Evolutionary conservation across 2,329 filamentous ascomycete genomes (phyloP), one percentile per base, ranked within the genome.

Genomic region (Pseudocercospora pini-densiflorae): DNA sequence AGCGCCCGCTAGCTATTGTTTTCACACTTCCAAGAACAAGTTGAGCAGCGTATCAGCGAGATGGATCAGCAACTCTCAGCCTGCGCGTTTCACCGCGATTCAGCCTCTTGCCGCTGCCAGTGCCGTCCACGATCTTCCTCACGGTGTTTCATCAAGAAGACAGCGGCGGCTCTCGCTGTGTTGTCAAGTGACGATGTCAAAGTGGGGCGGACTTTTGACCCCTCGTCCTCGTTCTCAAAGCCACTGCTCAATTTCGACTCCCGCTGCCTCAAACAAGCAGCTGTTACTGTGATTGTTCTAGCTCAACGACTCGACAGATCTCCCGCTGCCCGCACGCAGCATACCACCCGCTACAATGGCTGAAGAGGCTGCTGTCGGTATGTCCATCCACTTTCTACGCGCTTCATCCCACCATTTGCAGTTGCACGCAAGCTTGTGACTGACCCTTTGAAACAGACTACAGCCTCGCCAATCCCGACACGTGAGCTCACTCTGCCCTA

Each of bases 401-500:
- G 14, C 49, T 21, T 27, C 53, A 33, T 31, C 21, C 51, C 33
- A 58, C 14, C 27, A n/a, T 10, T 23, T 10, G 31, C n/a, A 19
- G 19, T 43, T n/a, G 31, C 16, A 24, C 55, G 23, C 31, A 16
- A 36, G 33, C 36, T 40, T 61, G 66, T 57, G 45, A 64, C 64
- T 68, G 60, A 69, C 64, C 27, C 40, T 8, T 49, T 31, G 29
- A 45, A 59, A 49, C 72, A 78, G 77, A 79, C 72, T 77, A 79
- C 73, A 72, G 71, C 40, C 74, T 79, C 45, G 73, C 75, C 69
- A 78, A 79, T 72, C 77, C 77, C 61, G 77, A 79, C 70, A 78
- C 76, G 75, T 77, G 73, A 74, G 74, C 70, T 51, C 45, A 57
- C 70, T 33, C 2, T 33, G 53, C 55, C 63, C 36, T 29, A 21